Conservation (phyloP, 2,329 filamentous ascomycete species). For the Hypoxylon rubiginosum region DNA sequence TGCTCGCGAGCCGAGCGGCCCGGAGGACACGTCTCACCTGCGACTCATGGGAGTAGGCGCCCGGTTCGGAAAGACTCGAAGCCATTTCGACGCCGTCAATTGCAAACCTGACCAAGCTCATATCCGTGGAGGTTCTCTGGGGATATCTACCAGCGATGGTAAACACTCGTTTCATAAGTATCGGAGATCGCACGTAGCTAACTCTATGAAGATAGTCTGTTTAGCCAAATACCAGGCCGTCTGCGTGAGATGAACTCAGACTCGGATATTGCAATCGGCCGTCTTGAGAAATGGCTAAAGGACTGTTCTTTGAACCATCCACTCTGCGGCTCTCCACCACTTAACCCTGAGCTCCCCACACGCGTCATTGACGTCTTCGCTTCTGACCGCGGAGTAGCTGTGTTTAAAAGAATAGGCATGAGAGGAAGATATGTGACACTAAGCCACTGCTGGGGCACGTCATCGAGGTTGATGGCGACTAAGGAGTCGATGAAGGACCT, state of each 20-base stretch:
- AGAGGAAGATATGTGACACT: conserved; percentile 26
- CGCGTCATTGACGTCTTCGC: conserved; percentile 28
- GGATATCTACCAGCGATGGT: conserved; percentile 23
- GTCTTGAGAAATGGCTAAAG: conserved; percentile 28
- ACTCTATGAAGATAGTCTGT: conserved; percentile 20
- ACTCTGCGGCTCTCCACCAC: conserved; percentile 15
- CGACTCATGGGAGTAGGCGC: conserved; percentile 23
- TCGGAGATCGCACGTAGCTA: neutral
- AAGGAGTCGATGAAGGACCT: conserved; percentile 23
- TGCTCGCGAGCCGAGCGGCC: conserved; percentile 2
- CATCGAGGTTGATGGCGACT: conserved; percentile 24
- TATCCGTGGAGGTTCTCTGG: conserved; percentile 15
- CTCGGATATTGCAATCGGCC: conserved; percentile 15
- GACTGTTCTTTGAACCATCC: conserved; percentile 24
- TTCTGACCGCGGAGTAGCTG: conserved; percentile 10
- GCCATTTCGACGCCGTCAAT: conserved; percentile 22
- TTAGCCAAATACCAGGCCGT: conserved; percentile 17
- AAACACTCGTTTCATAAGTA: neutral
- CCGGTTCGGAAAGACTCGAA: conserved; percentile 25
- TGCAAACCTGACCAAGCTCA: conserved; percentile 14
- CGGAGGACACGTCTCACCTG: conserved; percentile 10
- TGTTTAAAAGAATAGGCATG: conserved; percentile 8
- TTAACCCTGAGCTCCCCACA: conserved; percentile 17
- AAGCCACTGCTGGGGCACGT: conserved; percentile 30
- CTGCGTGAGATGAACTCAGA: conserved; percentile 27